Percentiles rank a stretch among this genome's conserved stretches.
These are phyloP conservation scores for Chiua sp. DNA, from an alignment of 1,284 basidiomycete genomes.

Conservation along the genomic window DNA sequence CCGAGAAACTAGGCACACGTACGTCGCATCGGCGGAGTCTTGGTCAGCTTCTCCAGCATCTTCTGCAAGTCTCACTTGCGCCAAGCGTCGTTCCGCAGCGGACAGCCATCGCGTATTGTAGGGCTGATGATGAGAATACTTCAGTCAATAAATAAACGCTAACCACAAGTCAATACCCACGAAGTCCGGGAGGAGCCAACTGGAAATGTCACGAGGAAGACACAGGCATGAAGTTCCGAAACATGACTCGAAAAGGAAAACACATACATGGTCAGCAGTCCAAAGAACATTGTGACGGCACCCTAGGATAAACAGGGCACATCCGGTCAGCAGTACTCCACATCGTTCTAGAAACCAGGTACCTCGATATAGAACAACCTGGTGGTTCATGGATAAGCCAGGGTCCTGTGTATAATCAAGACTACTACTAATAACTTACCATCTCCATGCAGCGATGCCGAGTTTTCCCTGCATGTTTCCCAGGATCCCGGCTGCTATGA, in stretches of 20 bases:
- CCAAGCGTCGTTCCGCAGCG: conserved; percentile 62
- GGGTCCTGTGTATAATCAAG: neutral
- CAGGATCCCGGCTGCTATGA: conserved; percentile 74
- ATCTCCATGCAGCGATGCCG: conserved; percentile 76
- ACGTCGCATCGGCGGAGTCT: conserved; percentile 61
- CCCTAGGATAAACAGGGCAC: conserved; percentile 43
- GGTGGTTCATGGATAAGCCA: neutral
- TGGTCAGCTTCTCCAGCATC: conserved; percentile 74
- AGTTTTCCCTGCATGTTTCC: conserved; percentile 68
- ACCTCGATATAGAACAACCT: conserved; percentile 71
- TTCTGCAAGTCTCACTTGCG: conserved; percentile 75
- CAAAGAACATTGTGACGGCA: conserved; percentile 58
- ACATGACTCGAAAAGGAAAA: neutral
- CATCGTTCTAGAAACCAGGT: neutral
- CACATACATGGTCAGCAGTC: conserved; percentile 59
- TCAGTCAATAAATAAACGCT: neutral
- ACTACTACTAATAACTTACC: conserved; percentile 50
- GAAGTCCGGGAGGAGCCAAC: conserved; percentile 61
- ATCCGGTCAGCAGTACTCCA: neutral
- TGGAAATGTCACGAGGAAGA: conserved; percentile 21
- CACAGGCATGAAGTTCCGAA: neutral
- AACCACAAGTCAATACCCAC: conserved; percentile 37
- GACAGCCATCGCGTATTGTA: conserved; percentile 72
- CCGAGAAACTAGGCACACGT: conserved; percentile 27
- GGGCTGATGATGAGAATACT: conserved; percentile 43